Evolutionary conservation across 495 filamentous ascomycete genomes (phyloP), one percentile per base, ranked within the genome.

Genomic region (Neurospora sublineolata): DNA sequence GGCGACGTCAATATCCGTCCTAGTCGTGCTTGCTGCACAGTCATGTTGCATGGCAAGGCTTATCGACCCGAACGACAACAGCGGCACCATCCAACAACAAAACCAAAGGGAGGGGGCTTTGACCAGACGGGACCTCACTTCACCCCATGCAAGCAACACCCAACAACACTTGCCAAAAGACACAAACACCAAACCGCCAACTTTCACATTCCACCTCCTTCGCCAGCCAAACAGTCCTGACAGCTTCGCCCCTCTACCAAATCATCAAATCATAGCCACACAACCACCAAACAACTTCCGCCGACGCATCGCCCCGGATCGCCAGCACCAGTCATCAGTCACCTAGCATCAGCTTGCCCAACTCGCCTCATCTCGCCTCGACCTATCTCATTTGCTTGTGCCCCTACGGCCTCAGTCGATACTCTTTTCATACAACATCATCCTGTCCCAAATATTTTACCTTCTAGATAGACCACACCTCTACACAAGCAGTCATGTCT

Each of bases 401-500:
- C 8, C 52, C 14, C 27, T 52, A 12, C 20, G 52, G 27, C 14
- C 27, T 16, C 27, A 1, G 12, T 33, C 23, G 52, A 33, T 60
- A 30, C 14, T 30, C 14, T 16, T 33, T 60, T 18, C 52, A 39
- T 33, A 60, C 14, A 60, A 16, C 52, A 33, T 2, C 4, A 27
- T 14, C 44, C 5, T 8, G 1, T 33, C 23, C 27, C 12, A 14
- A 33, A 16, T 33, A 60, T 60, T 16, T 6, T 33, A 33, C 27
- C 6, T 8, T 16, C 11, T 33, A 68, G 37, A 68, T 71, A 68
- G 39, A 36, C 10, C 69, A 69, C 10, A 68, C 39, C 46, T 30
- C 2, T 18, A 44, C 70, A 8, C 16, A 39, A 41, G 36, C 67
- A 74, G n/a, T 69, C 79, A 85, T 84, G 80, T 78, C 78, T 52